Evolutionary conservation across 768 basidiomycete species (phyloP), one percentile per base, ranked within the genome.

Genomic region (Panellus pusillus): DNA sequence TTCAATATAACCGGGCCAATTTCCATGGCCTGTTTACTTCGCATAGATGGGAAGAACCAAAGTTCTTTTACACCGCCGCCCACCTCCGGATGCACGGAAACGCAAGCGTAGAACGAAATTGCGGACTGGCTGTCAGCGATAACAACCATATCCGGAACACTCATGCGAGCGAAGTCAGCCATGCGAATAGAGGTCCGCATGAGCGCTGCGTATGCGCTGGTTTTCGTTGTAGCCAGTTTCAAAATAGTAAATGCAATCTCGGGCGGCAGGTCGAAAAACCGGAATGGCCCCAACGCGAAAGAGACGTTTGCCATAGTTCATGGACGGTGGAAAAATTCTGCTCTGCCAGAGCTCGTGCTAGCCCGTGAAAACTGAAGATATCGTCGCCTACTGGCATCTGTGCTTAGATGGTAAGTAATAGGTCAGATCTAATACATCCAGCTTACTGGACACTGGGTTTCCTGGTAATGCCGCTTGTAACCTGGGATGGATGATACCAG

Each of bases 41-140:
- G 6, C 36, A 57, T 42, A 13, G 12, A 47, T n/a, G 51, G 47
- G 29, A 53, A 3, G 39, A 44, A 44, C 56, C 51, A 57, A 0
- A 57, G 37, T 12, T 49, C 17, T 18, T 42, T 40, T 3, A 57
- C 39, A 0, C 51, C 42, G 1, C 41, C 47, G 11, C 56, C 56
- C 6, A 57, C 51, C 6, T 17, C 47, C 0, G 47, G 43, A 9
- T 53, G 47, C 19, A 53, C 56, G 9, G 56, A 49, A 13, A 57
- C 24, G 32, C 56, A 57, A 3, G 31, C 31, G 12, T 36, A 53
- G 27, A 57, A 57, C 4, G 56, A 57, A 14, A 57, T 49, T 6
- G 56, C 51, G 2, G 28, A 29, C 0, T 17, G n/a, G 20, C 29
- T 27, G 20, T 40, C 32, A 4, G 41, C 27, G 0, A 57, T 17